These are phyloP conservation scores for Suhomyces wounanorum DNA, from an alignment of 1,139 yeast species.

Conservation along the genomic window DNA sequence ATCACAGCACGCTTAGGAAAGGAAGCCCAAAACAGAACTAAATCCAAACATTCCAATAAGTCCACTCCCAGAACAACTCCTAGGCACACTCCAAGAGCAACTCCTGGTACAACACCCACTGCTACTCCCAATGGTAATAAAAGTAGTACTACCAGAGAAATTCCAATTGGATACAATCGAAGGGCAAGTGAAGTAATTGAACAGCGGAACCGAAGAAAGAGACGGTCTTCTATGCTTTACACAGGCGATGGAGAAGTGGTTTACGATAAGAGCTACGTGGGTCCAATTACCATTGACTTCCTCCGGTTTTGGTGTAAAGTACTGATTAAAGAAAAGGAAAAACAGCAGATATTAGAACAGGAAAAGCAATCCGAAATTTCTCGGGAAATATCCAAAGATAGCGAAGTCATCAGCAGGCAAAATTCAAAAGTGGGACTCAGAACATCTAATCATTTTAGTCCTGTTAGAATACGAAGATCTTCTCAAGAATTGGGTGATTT, in stretches of 20 bases:
- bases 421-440: background rate
- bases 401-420: background rate
- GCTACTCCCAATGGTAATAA: background rate
- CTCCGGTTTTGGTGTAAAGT: constrained; percentile 39
- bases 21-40: constrained; percentile 9
- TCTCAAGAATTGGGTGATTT: constrained; percentile 15
- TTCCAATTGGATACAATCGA: constrained; percentile 6
- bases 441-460: constrained; percentile 10
- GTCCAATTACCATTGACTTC: constrained; percentile 44
- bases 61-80: constrained; percentile 14
- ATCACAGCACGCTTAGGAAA: constrained; percentile 20
- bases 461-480: background rate
- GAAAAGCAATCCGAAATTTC: constrained; percentile 2
- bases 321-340: constrained; percentile 25
- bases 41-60: constrained; percentile 13
- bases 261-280: constrained; percentile 37
- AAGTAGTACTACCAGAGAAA: background rate
- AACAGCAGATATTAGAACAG: constrained; percentile 12
- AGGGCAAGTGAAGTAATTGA: constrained; percentile 16
- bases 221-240: constrained; percentile 36
- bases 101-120: background rate
- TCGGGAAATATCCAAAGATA: background rate
- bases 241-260: constrained; percentile 26
- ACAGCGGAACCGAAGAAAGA: constrained; percentile 18
- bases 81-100: constrained; percentile 9